phyloP scores from a whole-genome alignment of 2,329 filamentous ascomycete species.

The Cercospora nicotianae region DNA sequence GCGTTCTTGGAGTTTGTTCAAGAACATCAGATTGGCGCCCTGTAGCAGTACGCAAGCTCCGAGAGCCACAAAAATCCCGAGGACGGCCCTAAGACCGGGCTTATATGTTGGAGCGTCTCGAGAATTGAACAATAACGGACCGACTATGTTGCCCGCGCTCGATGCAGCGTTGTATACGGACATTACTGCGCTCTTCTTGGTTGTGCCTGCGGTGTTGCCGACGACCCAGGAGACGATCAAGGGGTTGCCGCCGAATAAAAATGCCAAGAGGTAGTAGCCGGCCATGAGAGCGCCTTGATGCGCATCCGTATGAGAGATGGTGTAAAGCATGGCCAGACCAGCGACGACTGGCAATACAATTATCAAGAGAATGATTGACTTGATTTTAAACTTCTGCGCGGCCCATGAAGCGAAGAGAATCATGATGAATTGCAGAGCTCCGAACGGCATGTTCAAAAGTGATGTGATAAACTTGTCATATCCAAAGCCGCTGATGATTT shows the following conservation, averaged over 20 bases:
- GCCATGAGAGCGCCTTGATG: constrained; percentile 54
- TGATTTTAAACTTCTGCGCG: constrained; percentile 58
- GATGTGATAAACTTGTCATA: constrained; percentile 60
- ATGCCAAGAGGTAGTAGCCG: constrained; percentile 66
- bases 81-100: constrained; percentile 57
- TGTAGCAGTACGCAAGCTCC: constrained; percentile 57
- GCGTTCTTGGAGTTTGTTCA: constrained; percentile 59
- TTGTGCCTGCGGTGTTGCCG: constrained; percentile 66
- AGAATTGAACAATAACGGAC: constrained; percentile 61
- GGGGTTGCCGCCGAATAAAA: constrained; percentile 66
- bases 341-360: constrained; percentile 62
- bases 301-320: constrained; percentile 48
- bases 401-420: constrained; percentile 61
- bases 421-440: constrained; percentile 59
- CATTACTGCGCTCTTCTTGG: constrained; percentile 66
- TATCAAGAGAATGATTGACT: constrained; percentile 55
- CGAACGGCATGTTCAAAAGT: constrained; percentile 68
- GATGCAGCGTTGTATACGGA: constrained; percentile 63
- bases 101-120: constrained; percentile 60
- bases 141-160: constrained; percentile 64
- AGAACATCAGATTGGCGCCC: constrained; percentile 54
- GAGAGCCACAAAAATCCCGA: constrained; percentile 57
- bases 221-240: constrained; percentile 69
- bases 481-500: constrained; percentile 62
- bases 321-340: constrained; percentile 60